Percentiles rank a stretch among this genome's conserved stretches.
Evolutionary conservation across 305 asterid species (phyloP).

Genomic region (Fraxinus dipetala): DNA sequence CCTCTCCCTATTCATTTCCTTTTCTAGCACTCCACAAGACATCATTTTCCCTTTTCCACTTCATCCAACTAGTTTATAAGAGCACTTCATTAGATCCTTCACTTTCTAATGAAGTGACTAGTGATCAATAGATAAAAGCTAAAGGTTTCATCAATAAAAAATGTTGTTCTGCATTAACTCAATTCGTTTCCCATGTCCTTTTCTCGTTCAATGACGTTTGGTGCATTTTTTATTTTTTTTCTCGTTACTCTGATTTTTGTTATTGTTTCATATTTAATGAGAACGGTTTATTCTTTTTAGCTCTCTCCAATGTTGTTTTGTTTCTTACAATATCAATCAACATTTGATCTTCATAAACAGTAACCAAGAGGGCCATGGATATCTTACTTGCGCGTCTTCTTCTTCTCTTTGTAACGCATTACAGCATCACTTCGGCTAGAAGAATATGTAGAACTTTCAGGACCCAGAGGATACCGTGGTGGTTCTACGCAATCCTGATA

Average conservation of each 20-base stretch:
- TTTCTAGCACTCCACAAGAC: background rate
- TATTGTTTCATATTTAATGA: background rate
- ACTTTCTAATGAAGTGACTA: background rate
- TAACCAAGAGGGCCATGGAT: slow-evolving; percentile 6
- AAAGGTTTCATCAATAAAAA: background rate
- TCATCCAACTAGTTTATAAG: background rate
- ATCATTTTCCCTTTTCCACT: background rate
- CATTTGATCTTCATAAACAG: background rate
- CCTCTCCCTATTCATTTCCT: background rate
- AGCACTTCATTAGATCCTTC: background rate
- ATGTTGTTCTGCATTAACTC: background rate
- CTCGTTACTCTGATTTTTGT: background rate
- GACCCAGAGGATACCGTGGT: slow-evolving; percentile 59
- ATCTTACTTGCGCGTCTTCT: slow-evolving; percentile 70
- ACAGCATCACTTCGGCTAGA: slow-evolving; percentile 28
- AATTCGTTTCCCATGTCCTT: background rate
- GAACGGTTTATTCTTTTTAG: background rate
- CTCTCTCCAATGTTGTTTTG: background rate
- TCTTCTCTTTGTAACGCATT: slow-evolving; percentile 89
- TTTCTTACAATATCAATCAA: background rate
- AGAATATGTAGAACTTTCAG: slow-evolving; percentile 53
- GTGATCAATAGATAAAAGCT: background rate
- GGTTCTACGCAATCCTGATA: slow-evolving; percentile 73
- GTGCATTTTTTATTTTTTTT: background rate
- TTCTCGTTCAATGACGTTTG: background rate